Evolutionary conservation across 495 filamentous ascomycete genomes (phyloP), one percentile per base, ranked within the genome.

Genomic region (Parathielavia appendiculata): DNA sequence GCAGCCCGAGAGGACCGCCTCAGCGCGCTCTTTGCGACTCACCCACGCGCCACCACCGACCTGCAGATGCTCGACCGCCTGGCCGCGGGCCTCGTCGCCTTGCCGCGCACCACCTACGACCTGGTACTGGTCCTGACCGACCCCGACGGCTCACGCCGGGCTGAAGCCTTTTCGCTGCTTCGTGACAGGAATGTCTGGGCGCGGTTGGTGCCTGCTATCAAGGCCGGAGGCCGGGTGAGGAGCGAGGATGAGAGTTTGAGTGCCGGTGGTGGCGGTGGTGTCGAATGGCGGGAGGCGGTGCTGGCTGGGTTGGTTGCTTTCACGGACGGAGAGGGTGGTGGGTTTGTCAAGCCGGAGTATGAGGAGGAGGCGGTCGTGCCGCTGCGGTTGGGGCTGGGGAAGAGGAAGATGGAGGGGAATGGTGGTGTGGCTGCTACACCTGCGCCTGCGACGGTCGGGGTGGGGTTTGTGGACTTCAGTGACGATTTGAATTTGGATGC

Each of bases 1-100:
- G 74, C 80, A 47, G 66, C 73, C 46, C 73, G 79, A 62, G 74
- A 79, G 62, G 72, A 75, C 54, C 73, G 71, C 51, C 63, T 82
- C 52, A 69, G 64, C 57, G 52, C 66, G 50, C 73, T 80, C 56
- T 70, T 81, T 52, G 48, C 74, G 17, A 76, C 83, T 39, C 82
- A 89, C 73, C 83, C 90, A 68, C 87, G 89, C 64, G 71, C 76
- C 56, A 74, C 78, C 36, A 91, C 90, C 49, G 93, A 99, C 69
- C 79, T 99, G 40, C 95, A 97, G 69, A 99, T 99, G 93, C 89
- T 99, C 54, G 93, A 99, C 75, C 90, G 93, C 34, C 81, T 99
- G 17, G 84, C 90, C 0, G 80, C 88, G 40, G 90, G 90, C 51
- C 80, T 97, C 41, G 89, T 93, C 51, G 71, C 83, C 5, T 85